These are phyloP conservation scores for Passiflora organensis DNA, from an alignment of 345 rosid species.

Conservation along the genomic window DNA sequence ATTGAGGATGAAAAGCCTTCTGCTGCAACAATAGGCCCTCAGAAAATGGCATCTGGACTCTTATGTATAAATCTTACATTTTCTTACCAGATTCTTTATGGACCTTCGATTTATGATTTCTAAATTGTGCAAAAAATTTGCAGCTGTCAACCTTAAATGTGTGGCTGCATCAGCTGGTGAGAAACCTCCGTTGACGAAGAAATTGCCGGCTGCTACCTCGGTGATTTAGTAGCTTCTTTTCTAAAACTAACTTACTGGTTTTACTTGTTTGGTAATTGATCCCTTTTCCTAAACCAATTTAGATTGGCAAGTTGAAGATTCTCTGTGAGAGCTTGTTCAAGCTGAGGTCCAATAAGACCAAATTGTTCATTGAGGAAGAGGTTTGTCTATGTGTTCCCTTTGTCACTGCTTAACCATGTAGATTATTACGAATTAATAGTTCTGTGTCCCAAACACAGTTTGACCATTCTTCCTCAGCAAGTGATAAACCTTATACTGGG, in stretches of 20 bases:
- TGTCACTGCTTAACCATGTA: no score
- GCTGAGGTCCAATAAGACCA: conserved; percentile 51
- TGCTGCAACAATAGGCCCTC: conserved; percentile 48
- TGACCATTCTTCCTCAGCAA: background rate
- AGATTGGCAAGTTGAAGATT: conserved; percentile 83
- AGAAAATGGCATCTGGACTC: conserved; percentile 79
- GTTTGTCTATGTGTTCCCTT: conserved; percentile 26
- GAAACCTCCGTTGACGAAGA: conserved; percentile 63
- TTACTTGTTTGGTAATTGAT: background rate
- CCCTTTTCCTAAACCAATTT: conserved; percentile 5
- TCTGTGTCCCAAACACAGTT: background rate
- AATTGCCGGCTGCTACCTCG: conserved; percentile 78
- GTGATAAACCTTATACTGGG: no score
- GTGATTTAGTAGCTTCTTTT: conserved; percentile 32
- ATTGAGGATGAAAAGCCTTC: conserved; percentile 74
- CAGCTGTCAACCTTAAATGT: conserved; percentile 78
- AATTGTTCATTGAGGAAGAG: conserved; percentile 67
- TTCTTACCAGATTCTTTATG: conserved; percentile 1
- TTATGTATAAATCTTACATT: conserved; percentile 40
- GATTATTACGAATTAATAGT: background rate
- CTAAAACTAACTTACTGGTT: background rate
- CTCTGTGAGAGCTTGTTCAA: conserved; percentile 78
- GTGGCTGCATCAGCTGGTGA: conserved; percentile 86
- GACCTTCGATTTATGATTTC: background rate
- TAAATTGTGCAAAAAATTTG: conserved; percentile 19